Percentiles rank a stretch among this genome's conserved stretches.
Evolutionary conservation across 495 filamentous ascomycete genomes (phyloP).

Genomic region (Podospora bellae-mahoneyi): DNA sequence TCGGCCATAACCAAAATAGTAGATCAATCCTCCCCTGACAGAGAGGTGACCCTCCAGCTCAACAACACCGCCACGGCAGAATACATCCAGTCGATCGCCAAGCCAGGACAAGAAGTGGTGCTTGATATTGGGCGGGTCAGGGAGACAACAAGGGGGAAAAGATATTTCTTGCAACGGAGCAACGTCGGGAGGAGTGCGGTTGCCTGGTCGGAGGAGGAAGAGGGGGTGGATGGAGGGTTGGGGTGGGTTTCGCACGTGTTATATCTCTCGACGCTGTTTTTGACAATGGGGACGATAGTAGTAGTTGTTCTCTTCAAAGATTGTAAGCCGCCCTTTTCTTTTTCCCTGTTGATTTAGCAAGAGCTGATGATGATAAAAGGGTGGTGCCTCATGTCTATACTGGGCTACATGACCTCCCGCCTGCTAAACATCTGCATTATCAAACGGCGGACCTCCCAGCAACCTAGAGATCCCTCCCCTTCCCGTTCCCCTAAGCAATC

Average conservation of each 20-base stretch:
- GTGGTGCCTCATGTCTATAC: conserved; percentile 48
- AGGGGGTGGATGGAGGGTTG: conserved; percentile 26
- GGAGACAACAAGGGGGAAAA: conserved; percentile 15
- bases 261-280: conserved; percentile 43
- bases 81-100: conserved; percentile 49
- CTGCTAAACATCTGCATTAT: conserved; percentile 54
- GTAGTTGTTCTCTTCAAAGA: conserved; percentile 45
- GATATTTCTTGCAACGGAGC: conserved; percentile 19
- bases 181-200: conserved; percentile 29
- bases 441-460: conserved; percentile 38
- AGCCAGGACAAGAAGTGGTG: conserved; percentile 44
- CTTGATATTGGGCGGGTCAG: conserved; percentile 40
- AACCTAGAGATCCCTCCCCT: not conserved
- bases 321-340: conserved; percentile 30
- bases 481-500: not conserved
- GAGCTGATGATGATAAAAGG: conserved; percentile 20
- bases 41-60: conserved; percentile 41
- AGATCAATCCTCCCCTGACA: conserved; percentile 33
- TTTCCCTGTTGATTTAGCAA: not conserved
- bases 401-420: conserved; percentile 51
- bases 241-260: conserved; percentile 43
- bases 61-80: conserved; percentile 53
- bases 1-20: conserved; percentile 25
- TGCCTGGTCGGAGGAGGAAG: conserved; percentile 31
- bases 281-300: conserved; percentile 42